Evolutionary conservation across 306 rosid species (phyloP), one percentile per base, ranked within the genome.

Genomic region (Sindora glabra): DNA sequence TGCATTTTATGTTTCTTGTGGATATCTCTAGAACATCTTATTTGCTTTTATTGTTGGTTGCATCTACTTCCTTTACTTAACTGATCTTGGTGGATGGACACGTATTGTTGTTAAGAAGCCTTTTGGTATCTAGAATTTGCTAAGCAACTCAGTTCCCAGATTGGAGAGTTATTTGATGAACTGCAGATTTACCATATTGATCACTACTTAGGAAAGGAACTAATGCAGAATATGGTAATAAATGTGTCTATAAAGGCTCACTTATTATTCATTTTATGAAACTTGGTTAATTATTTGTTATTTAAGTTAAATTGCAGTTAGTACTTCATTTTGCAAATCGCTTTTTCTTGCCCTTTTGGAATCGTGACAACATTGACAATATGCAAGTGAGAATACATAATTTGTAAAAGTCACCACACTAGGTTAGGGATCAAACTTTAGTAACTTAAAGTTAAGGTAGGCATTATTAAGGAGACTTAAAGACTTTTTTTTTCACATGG

Each of bases 241-340:
- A 58, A 62, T 64, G 52, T 53, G 19, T 71, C 45, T 46, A 58
- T 51, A 23, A 40, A 52, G 15, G 22, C 42, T 64, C 42, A 51
- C 25, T 54, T 59, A 13, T 41, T 26, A 48, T 64, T 72, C 56
- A 29, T 38, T 58, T 34, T 15, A 19, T 49, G 65, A 77, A 52
- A 29, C 49, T 40, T 49, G 65, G 67, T 79, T 74, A 74, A 72
- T 61, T 59, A 58, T 71, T 68, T 22, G 59, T 56, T 12, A 46
- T 53, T 68, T 47, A 41, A 61, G 51, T 21, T 52, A 22, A 48
- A 58, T 78, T 76, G 64, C 95, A 92, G 99, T 81, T 92, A 79
- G 99, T 92, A 29, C 99, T 92, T 80, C 99, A 96, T 59, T 92
- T 92, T 41, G 94, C 99, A 50, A 92, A 92, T 74, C 96, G 95